These are phyloP conservation scores for Verticillium alfalfae DNA, from an alignment of 2,329 filamentous ascomycete genomes.

Conservation along the genomic window DNA sequence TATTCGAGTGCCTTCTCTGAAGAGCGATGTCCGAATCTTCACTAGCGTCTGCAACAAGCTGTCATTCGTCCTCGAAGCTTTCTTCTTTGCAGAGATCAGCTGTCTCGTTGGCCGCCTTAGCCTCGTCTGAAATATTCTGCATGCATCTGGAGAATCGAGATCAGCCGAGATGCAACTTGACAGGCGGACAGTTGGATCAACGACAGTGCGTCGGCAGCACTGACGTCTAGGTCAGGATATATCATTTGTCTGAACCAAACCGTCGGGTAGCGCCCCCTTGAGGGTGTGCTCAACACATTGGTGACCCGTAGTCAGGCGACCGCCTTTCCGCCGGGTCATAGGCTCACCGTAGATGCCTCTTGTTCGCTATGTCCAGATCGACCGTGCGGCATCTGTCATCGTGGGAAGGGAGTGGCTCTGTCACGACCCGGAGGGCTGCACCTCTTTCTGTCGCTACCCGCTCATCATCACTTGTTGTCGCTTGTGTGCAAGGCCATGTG, in stretches of 20 bases:
- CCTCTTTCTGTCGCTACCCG: neutral
- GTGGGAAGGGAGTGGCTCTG: neutral
- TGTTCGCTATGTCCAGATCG: neutral
- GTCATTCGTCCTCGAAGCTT: neutral
- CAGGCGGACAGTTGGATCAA: neutral
- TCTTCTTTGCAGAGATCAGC: neutral
- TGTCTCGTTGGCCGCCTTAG: neutral
- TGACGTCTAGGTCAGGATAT: neutral
- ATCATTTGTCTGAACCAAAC: neutral
- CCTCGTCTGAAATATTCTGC: no score
- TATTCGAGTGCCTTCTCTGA: neutral
- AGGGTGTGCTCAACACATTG: neutral
- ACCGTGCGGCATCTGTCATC: no score
- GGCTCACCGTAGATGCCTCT: neutral
- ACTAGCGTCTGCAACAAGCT: neutral
- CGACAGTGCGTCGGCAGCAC: neutral
- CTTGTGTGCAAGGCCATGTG: neutral
- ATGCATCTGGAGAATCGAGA: neutral
- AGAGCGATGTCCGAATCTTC: neutral
- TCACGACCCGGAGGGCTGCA: neutral
- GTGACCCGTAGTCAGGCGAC: neutral
- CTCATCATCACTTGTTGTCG: neutral
- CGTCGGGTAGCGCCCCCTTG: slow-evolving; percentile 1
- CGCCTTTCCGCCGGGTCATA: neutral
- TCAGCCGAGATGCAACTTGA: neutral